Conservation (phyloP, 2,329 filamentous ascomycete species). For the Sarocladium kiliense region DNA sequence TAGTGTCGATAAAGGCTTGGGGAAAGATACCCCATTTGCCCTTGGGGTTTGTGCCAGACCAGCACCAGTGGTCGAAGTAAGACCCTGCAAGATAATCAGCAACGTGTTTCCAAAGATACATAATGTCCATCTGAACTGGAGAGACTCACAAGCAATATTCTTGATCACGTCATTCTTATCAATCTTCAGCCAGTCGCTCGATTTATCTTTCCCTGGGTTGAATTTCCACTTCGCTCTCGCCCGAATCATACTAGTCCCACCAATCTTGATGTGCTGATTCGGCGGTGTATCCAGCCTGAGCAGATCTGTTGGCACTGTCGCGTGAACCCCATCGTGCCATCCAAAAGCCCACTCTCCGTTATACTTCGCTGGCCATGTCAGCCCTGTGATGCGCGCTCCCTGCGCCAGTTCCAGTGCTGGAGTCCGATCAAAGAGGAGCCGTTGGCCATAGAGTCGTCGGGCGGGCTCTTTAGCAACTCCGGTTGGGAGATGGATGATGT, state of each 20-base stretch:
- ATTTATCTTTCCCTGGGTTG: conserved; percentile 35
- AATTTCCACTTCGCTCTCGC: conserved; percentile 51
- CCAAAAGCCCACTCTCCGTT: conserved; percentile 53
- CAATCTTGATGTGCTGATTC: conserved; percentile 39
- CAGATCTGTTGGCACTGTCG: conserved; percentile 43
- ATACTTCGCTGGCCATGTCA: conserved; percentile 46
- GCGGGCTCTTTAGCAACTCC: conserved; percentile 41
- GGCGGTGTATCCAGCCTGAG: conserved; percentile 44
- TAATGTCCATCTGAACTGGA: not conserved
- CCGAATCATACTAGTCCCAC: conserved; percentile 39
- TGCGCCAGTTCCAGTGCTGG: conserved; percentile 40
- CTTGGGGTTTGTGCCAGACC: conserved; percentile 47
- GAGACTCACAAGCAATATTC: conserved; percentile 53
- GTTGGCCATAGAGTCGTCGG: conserved; percentile 41
- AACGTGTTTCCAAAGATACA: not conserved
- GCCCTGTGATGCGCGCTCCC: conserved; percentile 44
- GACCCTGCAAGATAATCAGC: conserved; percentile 28
- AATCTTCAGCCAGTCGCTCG: conserved; percentile 51
- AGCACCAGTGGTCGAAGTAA: conserved; percentile 49
- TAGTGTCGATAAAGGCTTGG: conserved; percentile 41
- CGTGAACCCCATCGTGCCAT: conserved; percentile 49
- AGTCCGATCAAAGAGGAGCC: conserved; percentile 38
- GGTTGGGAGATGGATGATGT: conserved; percentile 37
- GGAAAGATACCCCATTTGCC: conserved; percentile 51
- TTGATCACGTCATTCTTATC: conserved; percentile 62